Evolutionary conservation across 495 filamentous ascomycete genomes (phyloP).

Genomic region (Melanomma pulvis-pyrius): DNA sequence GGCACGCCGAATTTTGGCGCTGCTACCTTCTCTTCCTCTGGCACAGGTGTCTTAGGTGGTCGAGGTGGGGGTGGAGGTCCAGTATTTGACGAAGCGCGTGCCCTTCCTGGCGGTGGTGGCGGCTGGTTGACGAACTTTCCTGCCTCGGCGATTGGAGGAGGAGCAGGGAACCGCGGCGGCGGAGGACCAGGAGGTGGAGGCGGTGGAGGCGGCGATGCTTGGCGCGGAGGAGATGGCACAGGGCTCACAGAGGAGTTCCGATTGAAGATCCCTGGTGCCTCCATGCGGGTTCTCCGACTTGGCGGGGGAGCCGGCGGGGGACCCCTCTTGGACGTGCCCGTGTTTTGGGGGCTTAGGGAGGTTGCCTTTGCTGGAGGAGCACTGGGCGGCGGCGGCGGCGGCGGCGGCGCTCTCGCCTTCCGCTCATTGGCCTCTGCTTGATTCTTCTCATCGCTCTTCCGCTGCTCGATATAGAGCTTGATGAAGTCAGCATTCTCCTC

Average conservation of each 20-base stretch:
- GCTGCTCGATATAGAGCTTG: slow-evolving; percentile 82
- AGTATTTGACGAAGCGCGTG: slow-evolving; percentile 60
- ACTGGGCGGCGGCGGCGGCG: slow-evolving; percentile 60
- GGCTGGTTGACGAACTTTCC: slow-evolving; percentile 72
- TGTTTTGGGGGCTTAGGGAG: slow-evolving; percentile 68
- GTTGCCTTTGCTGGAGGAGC: slow-evolving; percentile 40
- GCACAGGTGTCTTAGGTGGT: slow-evolving; percentile 83
- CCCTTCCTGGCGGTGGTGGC: slow-evolving; percentile 56
- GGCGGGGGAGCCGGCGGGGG: slow-evolving; percentile 85
- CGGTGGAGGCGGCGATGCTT: slow-evolving; percentile 31
- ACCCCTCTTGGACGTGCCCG: slow-evolving; percentile 62
- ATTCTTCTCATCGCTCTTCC: slow-evolving; percentile 61
- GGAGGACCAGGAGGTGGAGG: slow-evolving; percentile 53
- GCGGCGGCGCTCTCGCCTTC: slow-evolving; percentile 60
- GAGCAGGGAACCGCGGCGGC: slow-evolving; percentile 67
- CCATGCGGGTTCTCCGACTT: slow-evolving; percentile 61
- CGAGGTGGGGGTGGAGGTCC: slow-evolving; percentile 84
- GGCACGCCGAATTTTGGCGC: slow-evolving; percentile 71
- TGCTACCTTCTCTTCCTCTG: slow-evolving; percentile 57
- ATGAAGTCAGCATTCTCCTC: slow-evolving; percentile 94
- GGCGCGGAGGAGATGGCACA: slow-evolving; percentile 35
- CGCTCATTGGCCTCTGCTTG: slow-evolving; percentile 48
- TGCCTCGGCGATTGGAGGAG: slow-evolving; percentile 82
- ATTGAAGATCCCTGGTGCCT: slow-evolving; percentile 28
- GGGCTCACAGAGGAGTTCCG: slow-evolving; percentile 34